A percentile compares a stretch with the other conserved stretches of the same genome.
These are phyloP conservation scores for Pythium aquatile DNA, from an alignment of 352 stramenopile species.

Conservation along the genomic window DNA sequence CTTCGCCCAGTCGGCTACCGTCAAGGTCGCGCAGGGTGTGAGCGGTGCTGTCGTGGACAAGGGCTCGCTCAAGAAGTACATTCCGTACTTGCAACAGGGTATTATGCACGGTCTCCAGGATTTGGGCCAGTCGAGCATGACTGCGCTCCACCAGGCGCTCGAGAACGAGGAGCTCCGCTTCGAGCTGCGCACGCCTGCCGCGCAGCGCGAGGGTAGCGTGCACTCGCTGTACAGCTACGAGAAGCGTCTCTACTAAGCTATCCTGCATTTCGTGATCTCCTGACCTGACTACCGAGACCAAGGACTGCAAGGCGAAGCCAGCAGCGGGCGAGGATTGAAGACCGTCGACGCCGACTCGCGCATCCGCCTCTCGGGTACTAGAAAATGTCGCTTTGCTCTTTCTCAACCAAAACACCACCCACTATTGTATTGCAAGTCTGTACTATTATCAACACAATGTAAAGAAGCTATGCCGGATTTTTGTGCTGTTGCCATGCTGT, in stretches of 20 bases:
- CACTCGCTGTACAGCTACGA: conserved; percentile 98
- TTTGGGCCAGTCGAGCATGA: conserved; percentile 92
- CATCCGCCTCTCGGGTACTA: conserved; percentile 16
- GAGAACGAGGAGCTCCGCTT: conserved; percentile 90
- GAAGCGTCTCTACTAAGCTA: conserved; percentile 84
- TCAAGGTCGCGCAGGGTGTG: conserved; percentile 99
- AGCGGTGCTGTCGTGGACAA: conserved; percentile 99
- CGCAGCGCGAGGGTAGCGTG: conserved; percentile 98
- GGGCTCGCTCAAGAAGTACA: conserved; percentile 97
- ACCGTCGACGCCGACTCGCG: background rate
- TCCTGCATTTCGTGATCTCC: background rate
- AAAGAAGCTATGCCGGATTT: conserved; percentile 30
- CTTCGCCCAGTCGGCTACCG: conserved; percentile 84
- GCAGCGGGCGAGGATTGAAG: background rate
- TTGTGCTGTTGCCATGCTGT: conserved; percentile 24
- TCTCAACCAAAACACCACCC: conserved; percentile 5
- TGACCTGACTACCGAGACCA: conserved; percentile 2
- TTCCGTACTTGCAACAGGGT: conserved; percentile 98
- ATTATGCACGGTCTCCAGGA: conserved; percentile 99
- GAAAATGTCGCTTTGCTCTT: conserved; percentile 27
- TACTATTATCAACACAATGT: conserved; percentile 16
- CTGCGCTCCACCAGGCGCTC: conserved; percentile 81
- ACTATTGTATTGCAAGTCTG: conserved; percentile 21
- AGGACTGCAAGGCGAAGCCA: background rate
- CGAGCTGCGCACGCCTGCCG: conserved; percentile 98